A percentile compares a stretch with the other conserved stretches of the same genome.
These are phyloP conservation scores for Phoenix roebelenii DNA, from an alignment of 176 grass and related monocot genomes.

Conservation along the genomic window DNA sequence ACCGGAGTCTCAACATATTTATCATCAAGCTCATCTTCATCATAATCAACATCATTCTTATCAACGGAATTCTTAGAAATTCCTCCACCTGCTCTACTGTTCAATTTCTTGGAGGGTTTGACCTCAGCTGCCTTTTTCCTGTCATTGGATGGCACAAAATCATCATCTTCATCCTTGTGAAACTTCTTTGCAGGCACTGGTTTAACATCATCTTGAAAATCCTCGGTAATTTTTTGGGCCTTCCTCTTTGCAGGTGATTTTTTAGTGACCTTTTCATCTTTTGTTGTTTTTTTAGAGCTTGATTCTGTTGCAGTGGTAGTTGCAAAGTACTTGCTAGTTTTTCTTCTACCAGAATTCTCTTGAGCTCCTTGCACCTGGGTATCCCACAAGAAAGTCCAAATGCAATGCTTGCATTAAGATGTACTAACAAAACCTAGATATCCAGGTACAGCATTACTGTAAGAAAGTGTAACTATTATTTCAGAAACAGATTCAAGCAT, in stretches of 20 bases:
- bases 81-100: slow-evolving; percentile 31
- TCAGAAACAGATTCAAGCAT: too few species aligned
- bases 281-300: slow-evolving; percentile 26
- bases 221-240: slow-evolving; percentile 30
- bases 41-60: slow-evolving; percentile 25
- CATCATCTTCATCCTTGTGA: slow-evolving; percentile 38
- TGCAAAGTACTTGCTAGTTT: slow-evolving; percentile 80
- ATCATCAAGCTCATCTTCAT: slow-evolving; percentile 39
- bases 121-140: slow-evolving; percentile 45
- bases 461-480: too few species aligned
- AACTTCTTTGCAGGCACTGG: slow-evolving; percentile 42
- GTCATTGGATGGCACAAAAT: slow-evolving; percentile 42
- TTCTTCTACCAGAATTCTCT: slow-evolving; percentile 64
- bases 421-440: too few species aligned
- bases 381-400: slow-evolving; percentile 1
- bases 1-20: slow-evolving; percentile 40
- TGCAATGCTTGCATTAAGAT: slow-evolving; percentile 10
- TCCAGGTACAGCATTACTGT: too few species aligned
- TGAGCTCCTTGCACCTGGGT: slow-evolving; percentile 34
- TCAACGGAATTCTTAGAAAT: slow-evolving; percentile 18
- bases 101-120: slow-evolving; percentile 58
- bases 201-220: slow-evolving; percentile 41
- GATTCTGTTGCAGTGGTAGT: slow-evolving; percentile 34
- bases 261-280: slow-evolving; percentile 19
- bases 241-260: slow-evolving; percentile 57